Evolutionary conservation across 2,329 filamentous ascomycete species (phyloP).

Genomic region (Colletotrichum falcatum): DNA sequence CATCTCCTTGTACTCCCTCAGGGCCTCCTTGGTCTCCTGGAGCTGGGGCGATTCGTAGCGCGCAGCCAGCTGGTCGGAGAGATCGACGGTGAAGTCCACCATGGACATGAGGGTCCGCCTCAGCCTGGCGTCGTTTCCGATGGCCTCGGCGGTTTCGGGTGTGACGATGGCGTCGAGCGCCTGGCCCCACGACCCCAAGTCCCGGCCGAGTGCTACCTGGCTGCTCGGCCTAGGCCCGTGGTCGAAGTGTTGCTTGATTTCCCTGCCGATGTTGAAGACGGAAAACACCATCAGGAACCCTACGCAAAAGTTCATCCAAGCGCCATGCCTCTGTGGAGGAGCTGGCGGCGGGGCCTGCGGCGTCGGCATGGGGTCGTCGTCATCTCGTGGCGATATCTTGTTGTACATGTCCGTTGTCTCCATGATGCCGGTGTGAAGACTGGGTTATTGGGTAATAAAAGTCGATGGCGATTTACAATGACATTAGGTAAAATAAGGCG

Average conservation of each 20-base stretch:
- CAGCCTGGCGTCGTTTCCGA: slow-evolving; percentile 36
- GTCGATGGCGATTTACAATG: not conserved
- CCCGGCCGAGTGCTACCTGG: not conserved
- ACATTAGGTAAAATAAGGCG: slow-evolving; percentile 4
- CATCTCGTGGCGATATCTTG: slow-evolving; percentile 15
- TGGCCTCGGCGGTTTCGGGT: slow-evolving; percentile 28
- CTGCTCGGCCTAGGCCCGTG: not conserved
- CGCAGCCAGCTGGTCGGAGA: slow-evolving; percentile 29
- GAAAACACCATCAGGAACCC: slow-evolving; percentile 36
- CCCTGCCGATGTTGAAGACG: slow-evolving; percentile 33
- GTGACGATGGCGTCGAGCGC: slow-evolving; percentile 36
- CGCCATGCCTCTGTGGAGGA: not conserved
- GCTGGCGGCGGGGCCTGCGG: not conserved
- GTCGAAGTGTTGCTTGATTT: slow-evolving; percentile 23
- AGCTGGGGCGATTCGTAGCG: slow-evolving; percentile 32
- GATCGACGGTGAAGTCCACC: slow-evolving; percentile 39
- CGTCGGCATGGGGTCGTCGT: not conserved
- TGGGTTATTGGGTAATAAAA: too few relatives aligned
- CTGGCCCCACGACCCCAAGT: slow-evolving; percentile 33
- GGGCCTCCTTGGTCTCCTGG: slow-evolving; percentile 30
- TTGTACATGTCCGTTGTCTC: slow-evolving; percentile 19
- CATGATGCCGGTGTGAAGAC: not conserved
- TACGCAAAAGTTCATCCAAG: slow-evolving; percentile 18
- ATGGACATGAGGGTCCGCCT: slow-evolving; percentile 36
- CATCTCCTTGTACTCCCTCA: slow-evolving; percentile 32